phyloP scores from a whole-genome alignment of 192 early-diverging fungal species.

The Endogone sp. region DNA sequence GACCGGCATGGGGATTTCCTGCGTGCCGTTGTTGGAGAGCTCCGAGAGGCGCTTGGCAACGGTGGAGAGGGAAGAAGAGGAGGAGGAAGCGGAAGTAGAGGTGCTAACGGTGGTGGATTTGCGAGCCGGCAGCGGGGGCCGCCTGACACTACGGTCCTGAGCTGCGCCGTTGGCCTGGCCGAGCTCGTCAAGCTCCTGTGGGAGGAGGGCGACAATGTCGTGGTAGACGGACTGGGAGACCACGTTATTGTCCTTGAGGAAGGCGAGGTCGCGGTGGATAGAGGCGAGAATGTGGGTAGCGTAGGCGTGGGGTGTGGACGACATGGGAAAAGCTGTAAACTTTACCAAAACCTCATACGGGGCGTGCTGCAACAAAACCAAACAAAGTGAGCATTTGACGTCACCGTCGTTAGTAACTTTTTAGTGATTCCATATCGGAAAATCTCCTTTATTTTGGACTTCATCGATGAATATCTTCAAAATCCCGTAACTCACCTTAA shows the following conservation, averaged over 20 bases:
- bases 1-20: background rate
- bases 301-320: slow-evolving; percentile 1
- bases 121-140: background rate
- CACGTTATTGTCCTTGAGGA: background rate
- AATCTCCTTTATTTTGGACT: too few species aligned
- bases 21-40: too few species aligned
- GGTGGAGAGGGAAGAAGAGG: background rate
- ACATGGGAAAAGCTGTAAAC: too few species aligned
- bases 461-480: too few species aligned
- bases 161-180: background rate
- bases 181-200: background rate
- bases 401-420: too few species aligned
- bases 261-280: background rate
- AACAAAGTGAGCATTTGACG: too few species aligned
- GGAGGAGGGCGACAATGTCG: slow-evolving; percentile 1
- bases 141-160: background rate
- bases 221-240: background rate
- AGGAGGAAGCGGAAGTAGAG: background rate
- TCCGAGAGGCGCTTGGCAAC: background rate
- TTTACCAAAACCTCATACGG: too few species aligned
- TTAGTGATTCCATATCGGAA: too few species aligned
- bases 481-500: too few species aligned
- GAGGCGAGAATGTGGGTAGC: background rate
- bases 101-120: background rate
- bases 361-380: too few species aligned